Evolutionary conservation across 73 alveolate genomes (phyloP), one percentile per base, ranked within the genome.

Genomic region (Stentor roeselii): DNA sequence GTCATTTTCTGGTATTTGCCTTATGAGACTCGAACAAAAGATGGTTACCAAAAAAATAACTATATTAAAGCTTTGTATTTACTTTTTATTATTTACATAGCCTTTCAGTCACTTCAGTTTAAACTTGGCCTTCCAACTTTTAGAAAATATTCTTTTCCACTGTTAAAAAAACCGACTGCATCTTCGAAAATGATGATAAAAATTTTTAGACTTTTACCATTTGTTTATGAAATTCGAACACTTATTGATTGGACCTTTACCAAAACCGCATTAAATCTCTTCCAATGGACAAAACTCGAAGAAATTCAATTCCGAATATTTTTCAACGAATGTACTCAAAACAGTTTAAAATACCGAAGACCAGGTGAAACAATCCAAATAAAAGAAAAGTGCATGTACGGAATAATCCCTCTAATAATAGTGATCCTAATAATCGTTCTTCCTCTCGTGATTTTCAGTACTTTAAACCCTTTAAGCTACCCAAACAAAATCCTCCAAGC

Each of bases 231-330:
- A 87, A 67, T 97, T 78, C 93, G 95, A 85, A 91, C 95, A 21
- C 86, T 95, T 76, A 92, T 93, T 41, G 99, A 97, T 87, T 97
- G 99, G 99, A 94, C 99, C 11, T 97, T 97, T 83, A 97, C 99
- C 3, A 85, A 93, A 39, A 97, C 99, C 0, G 89, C 99, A 14
- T 88, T 97, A 36, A 98, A 96, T 82, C 75, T 96, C 3, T 96
- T 94, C 93, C 90, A 97, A 83, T 97, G 99, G 99, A 90, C 95
- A 59, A 96, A 93, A 82, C 88, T 97, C 58, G 98, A 94, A 86
- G 97, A 93, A 80, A 87, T 93, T 31, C 93, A 94, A 83, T 95
- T 98, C 11, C 94, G 93, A 59, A 86, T 97, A 75, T 96, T 82
- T 82, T 60, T 82, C 32, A 95, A 93, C 60, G 92, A 92, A 82